A percentile compares a stretch with the other conserved stretches of the same genome.
Conservation (phyloP, 1,284 basidiomycete species). For the Apiotrichum brassicae region DNA sequence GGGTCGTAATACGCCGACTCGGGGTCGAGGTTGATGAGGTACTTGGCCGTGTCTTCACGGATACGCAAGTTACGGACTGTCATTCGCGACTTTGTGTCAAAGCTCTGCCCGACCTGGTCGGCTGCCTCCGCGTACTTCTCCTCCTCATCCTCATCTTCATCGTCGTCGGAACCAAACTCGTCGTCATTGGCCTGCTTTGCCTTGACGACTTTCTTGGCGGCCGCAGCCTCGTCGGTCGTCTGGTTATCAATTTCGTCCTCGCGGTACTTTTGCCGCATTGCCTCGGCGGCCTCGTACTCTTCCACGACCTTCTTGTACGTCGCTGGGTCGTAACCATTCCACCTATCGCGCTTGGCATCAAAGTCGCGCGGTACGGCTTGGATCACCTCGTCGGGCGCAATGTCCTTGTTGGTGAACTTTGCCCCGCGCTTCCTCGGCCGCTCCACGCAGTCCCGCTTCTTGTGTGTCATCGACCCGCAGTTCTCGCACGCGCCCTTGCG, state of each 20-base stretch:
- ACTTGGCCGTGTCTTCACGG: constrained; percentile 98
- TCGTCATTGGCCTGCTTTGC: constrained; percentile 67
- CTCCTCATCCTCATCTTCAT: constrained; percentile 66
- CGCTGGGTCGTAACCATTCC: constrained; percentile 94
- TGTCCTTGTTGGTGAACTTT: constrained; percentile 83
- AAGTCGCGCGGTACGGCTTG: constrained; percentile 77
- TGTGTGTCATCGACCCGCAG: constrained; percentile 94
- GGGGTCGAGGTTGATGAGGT: constrained; percentile 92
- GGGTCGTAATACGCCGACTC: constrained; percentile 98
- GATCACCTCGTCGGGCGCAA: constrained; percentile 83
- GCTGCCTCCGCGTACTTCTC: constrained; percentile 92
- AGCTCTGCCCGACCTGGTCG: constrained; percentile 93
- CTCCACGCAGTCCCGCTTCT: constrained; percentile 86
- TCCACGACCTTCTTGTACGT: constrained; percentile 83
- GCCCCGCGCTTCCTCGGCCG: constrained; percentile 94
- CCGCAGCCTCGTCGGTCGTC: constrained; percentile 73
- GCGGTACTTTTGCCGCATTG: constrained; percentile 75
- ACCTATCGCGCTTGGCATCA: constrained; percentile 92
- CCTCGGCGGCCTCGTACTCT: constrained; percentile 89
- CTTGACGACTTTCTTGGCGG: constrained; percentile 75
- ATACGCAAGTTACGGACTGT: constrained; percentile 98
- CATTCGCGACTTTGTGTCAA: constrained; percentile 96
- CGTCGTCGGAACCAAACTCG: constrained; percentile 92
- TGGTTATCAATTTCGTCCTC: constrained; percentile 98
- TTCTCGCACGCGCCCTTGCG: constrained; percentile 98